Conservation (phyloP, 352 stramenopile species). For the Phytopythium vexans region DNA sequence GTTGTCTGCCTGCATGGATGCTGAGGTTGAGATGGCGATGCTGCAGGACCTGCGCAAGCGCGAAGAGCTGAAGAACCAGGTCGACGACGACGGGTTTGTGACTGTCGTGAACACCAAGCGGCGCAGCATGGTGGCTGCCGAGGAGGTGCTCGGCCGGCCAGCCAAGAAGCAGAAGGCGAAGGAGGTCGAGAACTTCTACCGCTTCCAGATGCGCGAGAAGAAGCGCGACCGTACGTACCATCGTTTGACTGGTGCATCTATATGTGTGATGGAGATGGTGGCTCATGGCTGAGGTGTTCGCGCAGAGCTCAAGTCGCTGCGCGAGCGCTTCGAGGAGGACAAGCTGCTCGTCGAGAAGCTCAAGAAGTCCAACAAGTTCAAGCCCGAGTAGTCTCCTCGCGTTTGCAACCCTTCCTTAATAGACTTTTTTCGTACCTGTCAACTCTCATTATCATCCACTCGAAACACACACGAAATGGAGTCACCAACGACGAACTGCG, state of each 20-base stretch:
- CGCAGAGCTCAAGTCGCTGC: constrained; percentile 76
- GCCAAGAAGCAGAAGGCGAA: constrained; percentile 86
- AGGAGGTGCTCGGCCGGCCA: constrained; percentile 49
- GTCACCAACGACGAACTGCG: background rate
- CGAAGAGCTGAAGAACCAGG: constrained; percentile 73
- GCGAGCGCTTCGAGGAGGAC: constrained; percentile 84
- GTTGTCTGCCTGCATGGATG: background rate
- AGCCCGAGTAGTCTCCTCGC: constrained; percentile 48
- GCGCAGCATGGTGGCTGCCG: constrained; percentile 38
- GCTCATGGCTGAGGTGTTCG: constrained; percentile 1
- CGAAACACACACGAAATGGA: background rate
- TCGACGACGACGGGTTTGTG: constrained; percentile 83
- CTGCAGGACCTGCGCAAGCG: constrained; percentile 41
- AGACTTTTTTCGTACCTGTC: background rate
- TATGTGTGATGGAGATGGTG: background rate
- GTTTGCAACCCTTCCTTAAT: background rate
- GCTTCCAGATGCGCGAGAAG: constrained; percentile 85
- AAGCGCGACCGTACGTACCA: constrained; percentile 73
- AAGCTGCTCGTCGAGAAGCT: constrained; percentile 74
- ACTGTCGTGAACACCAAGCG: constrained; percentile 84
- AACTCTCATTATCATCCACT: background rate
- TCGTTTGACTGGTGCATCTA: background rate
- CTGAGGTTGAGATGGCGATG: background rate
- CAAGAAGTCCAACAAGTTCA: constrained; percentile 80
- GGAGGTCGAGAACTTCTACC: constrained; percentile 80